Conservation (phyloP, 371 early-diverging fungal genomes). For the Blakeslea trispora region DNA sequence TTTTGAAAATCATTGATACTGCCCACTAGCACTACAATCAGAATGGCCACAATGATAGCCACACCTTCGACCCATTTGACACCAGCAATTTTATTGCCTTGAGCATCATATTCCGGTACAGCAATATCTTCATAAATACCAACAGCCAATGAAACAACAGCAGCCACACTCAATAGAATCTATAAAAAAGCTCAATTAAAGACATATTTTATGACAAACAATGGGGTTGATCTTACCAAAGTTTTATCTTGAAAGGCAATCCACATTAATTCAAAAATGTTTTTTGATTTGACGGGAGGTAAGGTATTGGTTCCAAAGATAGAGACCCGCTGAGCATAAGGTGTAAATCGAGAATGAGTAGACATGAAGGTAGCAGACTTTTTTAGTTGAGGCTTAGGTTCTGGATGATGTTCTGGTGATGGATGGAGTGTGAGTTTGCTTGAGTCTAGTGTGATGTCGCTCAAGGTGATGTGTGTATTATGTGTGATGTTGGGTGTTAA, state of each 20-base stretch:
- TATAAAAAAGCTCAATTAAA: conserved; percentile 10
- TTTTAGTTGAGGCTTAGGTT: neutral
- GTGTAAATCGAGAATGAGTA: conserved; percentile 2
- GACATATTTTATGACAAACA: neutral
- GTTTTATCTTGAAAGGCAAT: conserved; percentile 86
- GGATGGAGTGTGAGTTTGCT: neutral
- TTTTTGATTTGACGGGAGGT: conserved; percentile 68
- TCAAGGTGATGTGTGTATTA: conserved; percentile 20
- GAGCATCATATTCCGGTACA: conserved; percentile 41
- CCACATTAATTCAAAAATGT: conserved; percentile 75
- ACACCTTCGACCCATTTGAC: conserved; percentile 81
- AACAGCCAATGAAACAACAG: conserved; percentile 81
- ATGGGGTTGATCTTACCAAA: conserved; percentile 46
- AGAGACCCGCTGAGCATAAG: conserved; percentile 37
- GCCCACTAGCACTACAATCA: conserved; percentile 80
- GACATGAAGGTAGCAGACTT: conserved; percentile 3
- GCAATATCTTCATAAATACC: conserved; percentile 86
- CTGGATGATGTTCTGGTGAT: neutral
- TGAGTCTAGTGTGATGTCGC: conserved; percentile 22
- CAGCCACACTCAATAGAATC: conserved; percentile 81
- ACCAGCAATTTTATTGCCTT: conserved; percentile 45
- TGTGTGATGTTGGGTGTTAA: conserved; percentile 24
- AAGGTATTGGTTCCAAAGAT: conserved; percentile 69
- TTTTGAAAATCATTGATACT: conserved; percentile 87
- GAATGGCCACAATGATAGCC: conserved; percentile 79